Base-by-base conservation (phyloP, 140 eudicot species). In the Anethum foeniculum region DNA sequence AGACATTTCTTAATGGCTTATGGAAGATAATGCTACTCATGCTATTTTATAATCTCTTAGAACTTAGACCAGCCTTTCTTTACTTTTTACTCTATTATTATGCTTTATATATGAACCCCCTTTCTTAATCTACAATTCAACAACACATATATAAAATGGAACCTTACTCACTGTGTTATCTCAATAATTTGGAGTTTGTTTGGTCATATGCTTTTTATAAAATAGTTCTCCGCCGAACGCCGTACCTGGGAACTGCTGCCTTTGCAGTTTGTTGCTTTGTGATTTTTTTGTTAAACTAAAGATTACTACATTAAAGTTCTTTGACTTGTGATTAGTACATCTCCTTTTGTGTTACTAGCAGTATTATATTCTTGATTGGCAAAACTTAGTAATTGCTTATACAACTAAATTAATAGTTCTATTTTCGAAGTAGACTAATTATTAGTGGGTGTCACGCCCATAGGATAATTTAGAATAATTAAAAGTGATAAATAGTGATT, bases 221-320 rank as follows among this genome's bases (percentile, higher is more conserved):
- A 80, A 78, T 76, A 79, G 38, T 89, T 86, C 86, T 86, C 89
- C 98, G 98, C 98, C 98, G 98, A 94, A 94, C 98, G 92, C 90
- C 95, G 98, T 94, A 86, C 93, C 91, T 90, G 88, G 92, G 92
- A 90, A 87, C 91, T 85, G 92, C 86, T 86, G 89, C 65, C 19
- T 67, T 32, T 65, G 5, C 76, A 46, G 27, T 83, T 89, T 82
- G 83, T 80, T 78, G 82, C 75, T 83, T 83, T 85, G 32, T 81
- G 60, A 39, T 4, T 68, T 82, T 82, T 60, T 72, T 73, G 69
- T 25, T 62, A n/a, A 62, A 62, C 47, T 64, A 34, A 83, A 80
- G 78, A 7, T 46, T 30, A 75, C 62, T 30, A 75, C 62, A 44
- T 44, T 44, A 51, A 75, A 46, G 60, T 75, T 75, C 39, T 28